A percentile compares a stretch with the other conserved stretches of the same genome.
phyloP scores from a whole-genome alignment of 306 rosid genomes.

The Sicyos baderoa region DNA sequence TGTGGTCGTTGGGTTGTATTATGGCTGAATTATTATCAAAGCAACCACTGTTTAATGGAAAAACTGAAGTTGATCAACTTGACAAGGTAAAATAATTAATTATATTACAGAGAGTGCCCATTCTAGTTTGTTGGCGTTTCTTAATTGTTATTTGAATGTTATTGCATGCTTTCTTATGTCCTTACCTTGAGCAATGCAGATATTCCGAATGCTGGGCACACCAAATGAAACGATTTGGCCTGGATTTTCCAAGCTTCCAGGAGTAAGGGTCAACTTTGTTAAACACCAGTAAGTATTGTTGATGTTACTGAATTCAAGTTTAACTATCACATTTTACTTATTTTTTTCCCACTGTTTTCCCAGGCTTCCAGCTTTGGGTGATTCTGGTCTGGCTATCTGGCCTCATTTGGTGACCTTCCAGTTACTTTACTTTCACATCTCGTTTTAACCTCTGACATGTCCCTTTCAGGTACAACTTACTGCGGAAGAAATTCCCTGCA shows the following conservation, averaged over 20 bases:
- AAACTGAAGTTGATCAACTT: constrained; percentile 89
- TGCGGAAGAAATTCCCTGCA: constrained; percentile 96
- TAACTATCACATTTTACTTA: constrained; percentile 7
- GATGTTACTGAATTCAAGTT: constrained; percentile 5
- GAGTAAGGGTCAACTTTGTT: constrained; percentile 95
- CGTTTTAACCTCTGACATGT: constrained; percentile 52
- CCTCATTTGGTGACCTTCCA: constrained; percentile 75
- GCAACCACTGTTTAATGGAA: constrained; percentile 90
- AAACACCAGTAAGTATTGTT: constrained; percentile 87
- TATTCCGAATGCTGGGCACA: constrained; percentile 84
- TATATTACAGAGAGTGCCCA: not conserved
- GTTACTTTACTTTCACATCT: constrained; percentile 31
- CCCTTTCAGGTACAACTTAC: constrained; percentile 86
- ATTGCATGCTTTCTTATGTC: not conserved
- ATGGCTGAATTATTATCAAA: constrained; percentile 95
- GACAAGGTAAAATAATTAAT: constrained; percentile 59
- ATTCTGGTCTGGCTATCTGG: constrained; percentile 95
- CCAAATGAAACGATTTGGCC: constrained; percentile 97
- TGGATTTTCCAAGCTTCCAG: constrained; percentile 90
- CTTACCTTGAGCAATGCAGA: constrained; percentile 32
- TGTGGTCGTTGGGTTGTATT: constrained; percentile 99
- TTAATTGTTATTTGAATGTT: not conserved
- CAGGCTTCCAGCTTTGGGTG: constrained; percentile 99
- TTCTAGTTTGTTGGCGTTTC: not conserved
- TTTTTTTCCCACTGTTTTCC: constrained; percentile 78